phyloP scores from a whole-genome alignment of 2,329 filamentous ascomycete genomes.

The Metarhizium sp. region DNA sequence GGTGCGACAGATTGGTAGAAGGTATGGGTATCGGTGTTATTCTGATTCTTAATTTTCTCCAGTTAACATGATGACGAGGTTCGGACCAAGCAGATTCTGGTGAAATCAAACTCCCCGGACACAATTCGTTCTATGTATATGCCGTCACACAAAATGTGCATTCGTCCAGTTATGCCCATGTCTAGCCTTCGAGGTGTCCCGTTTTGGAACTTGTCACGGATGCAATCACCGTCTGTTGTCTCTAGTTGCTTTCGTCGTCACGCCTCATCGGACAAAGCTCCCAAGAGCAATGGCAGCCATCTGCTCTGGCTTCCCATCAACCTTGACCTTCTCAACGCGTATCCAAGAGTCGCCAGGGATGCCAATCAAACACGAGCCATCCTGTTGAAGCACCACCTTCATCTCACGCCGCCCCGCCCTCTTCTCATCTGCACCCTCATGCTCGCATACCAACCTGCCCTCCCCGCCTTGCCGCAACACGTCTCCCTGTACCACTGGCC shows the following conservation, averaged over 20 bases:
- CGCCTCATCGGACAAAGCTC: conserved; percentile 5
- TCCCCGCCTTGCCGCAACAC: neutral
- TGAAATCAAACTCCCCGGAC: too few relatives aligned
- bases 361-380: neutral
- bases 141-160: too few relatives aligned
- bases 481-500: conserved; percentile 11
- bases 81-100: too few relatives aligned
- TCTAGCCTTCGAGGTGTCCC: too few relatives aligned
- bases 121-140: too few relatives aligned
- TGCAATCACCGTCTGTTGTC: too few relatives aligned
- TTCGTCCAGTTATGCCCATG: too few relatives aligned
- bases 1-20: too few relatives aligned
- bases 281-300: conserved; percentile 16
- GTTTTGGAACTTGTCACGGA: too few relatives aligned
- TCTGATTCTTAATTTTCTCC: too few relatives aligned
- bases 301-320: conserved; percentile 22
- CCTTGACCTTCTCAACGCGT: conserved; percentile 20
- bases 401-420: neutral
- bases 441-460: conserved; percentile 11
- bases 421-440: neutral
- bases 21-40: too few relatives aligned
- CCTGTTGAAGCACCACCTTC: conserved; percentile 6
- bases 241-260: neutral
- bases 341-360: conserved; percentile 9
- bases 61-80: too few relatives aligned